Base-by-base conservation (phyloP, 176 grass and related monocot genomes). In the Hsuehochloa calcarea region DNA sequence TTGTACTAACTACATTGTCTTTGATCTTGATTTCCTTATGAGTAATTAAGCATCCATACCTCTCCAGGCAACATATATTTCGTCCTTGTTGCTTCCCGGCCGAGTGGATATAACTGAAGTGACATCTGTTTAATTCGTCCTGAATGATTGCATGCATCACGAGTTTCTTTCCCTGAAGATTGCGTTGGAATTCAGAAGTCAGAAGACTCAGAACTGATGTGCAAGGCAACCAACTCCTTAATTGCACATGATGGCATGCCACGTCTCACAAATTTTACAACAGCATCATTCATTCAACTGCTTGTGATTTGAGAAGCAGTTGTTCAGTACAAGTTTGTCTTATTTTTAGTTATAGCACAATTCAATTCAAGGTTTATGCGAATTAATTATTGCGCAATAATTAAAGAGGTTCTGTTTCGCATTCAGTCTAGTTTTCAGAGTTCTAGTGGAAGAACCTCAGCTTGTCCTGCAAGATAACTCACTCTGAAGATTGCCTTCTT, bases 401-500 rank as follows among this genome's bases (percentile, higher is more conserved):
- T 26, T 81, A 34, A 41, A 81, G 20, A 16, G 20, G 1, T 27
- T 58, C 0, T 34, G 69, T 70, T 60, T 56, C 20, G 23, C 27
- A 27, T 71, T 65, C 78, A 82, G 37, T 45, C 88, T 86, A 49
- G 72, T 82, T 86, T 90, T 78, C 84, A 65, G 79, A 72, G 78
- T 85, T 77, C 22, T 5, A 43, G 35, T 51, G 78, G 31, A 70
- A 58, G 34, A 58, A 69, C 27, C 49, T 55, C 13, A 72, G 38
- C 35, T 61, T 39, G 22, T 12, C 61, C 17, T 85, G 61, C 31
- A 75, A n/a, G n/a, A 80, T 56, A 65, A 26, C 10, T 25, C 38
- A 47, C 51, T 75, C 29, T 68, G 68, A 80, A 68, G 3, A 85
- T 41, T 76, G 45, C 66, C 50, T 75, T 43, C 37, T 80, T 72